A percentile compares a stretch with the other conserved stretches of the same genome.
Conservation (phyloP, 495 filamentous ascomycete species). For the Aspergillus saccharolyticus region DNA sequence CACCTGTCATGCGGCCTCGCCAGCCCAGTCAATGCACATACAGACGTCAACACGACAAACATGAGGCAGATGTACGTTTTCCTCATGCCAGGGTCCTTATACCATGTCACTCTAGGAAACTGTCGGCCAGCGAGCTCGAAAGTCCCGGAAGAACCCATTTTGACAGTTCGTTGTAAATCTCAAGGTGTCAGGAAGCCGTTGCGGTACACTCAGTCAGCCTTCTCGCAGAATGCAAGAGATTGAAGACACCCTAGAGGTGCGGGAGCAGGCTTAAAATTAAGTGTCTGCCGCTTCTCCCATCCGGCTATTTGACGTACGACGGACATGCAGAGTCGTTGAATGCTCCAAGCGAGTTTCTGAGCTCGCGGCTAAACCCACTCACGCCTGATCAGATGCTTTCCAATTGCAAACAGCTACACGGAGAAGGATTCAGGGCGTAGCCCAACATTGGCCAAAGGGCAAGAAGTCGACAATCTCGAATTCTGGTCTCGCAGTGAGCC, state of each 20-base stretch:
- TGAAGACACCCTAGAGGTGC: not conserved
- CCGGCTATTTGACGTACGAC: not conserved
- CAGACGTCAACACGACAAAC: conserved; percentile 7
- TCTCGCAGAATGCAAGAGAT: not conserved
- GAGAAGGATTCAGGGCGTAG: not conserved
- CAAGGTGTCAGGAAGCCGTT: not conserved
- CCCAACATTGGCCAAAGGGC: not conserved
- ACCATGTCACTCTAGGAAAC: conserved; percentile 37
- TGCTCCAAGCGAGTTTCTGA: not conserved
- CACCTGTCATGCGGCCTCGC: not conserved
- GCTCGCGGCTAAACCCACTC: not conserved
- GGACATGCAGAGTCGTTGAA: not conserved
- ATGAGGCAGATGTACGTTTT: conserved; percentile 20
- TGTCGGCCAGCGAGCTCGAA: conserved; percentile 37
- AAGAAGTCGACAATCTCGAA: not conserved
- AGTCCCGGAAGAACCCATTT: conserved; percentile 35
- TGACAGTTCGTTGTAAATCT: not conserved
- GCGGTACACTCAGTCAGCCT: not conserved
- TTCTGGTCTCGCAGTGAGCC: too few species aligned
- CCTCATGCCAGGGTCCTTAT: conserved; percentile 23
- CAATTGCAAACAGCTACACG: not conserved
- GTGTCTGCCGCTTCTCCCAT: not conserved
- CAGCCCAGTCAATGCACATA: not conserved
- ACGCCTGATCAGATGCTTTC: not conserved
- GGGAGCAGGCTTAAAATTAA: not conserved